These are phyloP conservation scores for Chrysochromulina tobinii DNA, from an alignment of 78 protist species.

Conservation along the genomic window DNA sequence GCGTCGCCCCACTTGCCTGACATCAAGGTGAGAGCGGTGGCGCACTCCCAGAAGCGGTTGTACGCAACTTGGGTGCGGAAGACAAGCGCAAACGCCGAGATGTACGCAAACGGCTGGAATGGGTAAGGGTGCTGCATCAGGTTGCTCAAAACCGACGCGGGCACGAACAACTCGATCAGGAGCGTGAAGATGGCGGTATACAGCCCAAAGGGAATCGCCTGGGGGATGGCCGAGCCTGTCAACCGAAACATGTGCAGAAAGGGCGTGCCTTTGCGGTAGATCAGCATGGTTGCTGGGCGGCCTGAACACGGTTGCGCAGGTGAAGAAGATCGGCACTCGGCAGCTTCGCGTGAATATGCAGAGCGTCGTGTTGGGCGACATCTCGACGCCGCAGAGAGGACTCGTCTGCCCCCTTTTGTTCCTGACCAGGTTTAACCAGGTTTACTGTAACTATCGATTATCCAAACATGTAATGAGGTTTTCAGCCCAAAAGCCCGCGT, in stretches of 20 bases:
- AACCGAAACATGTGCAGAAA: neutral
- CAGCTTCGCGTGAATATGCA: too few relatives aligned
- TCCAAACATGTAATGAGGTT: too few relatives aligned
- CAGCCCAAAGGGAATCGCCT: neutral
- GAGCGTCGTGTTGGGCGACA: too few relatives aligned
- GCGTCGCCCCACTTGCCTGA: neutral
- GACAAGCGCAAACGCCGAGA: neutral
- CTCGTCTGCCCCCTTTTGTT: too few relatives aligned
- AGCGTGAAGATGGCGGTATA: neutral
- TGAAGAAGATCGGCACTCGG: too few relatives aligned
- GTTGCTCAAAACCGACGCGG: neutral
- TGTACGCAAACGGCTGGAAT: neutral
- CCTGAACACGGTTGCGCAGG: too few relatives aligned
- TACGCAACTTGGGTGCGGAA: neutral
- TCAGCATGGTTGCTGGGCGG: neutral
- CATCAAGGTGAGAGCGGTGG: neutral
- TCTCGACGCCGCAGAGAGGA: too few relatives aligned
- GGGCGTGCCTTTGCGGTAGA: neutral
- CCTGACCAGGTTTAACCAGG: too few relatives aligned
- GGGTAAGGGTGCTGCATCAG: neutral
- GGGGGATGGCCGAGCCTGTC: neutral
- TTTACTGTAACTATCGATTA: too few relatives aligned
- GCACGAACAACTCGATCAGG: neutral
- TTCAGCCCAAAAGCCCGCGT: too few relatives aligned
- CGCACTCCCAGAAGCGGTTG: slow-evolving; percentile 10